Evolutionary conservation across 805 yeast species (phyloP), one percentile per base, ranked within the genome.

Genomic region (Blastobotrys americana): DNA sequence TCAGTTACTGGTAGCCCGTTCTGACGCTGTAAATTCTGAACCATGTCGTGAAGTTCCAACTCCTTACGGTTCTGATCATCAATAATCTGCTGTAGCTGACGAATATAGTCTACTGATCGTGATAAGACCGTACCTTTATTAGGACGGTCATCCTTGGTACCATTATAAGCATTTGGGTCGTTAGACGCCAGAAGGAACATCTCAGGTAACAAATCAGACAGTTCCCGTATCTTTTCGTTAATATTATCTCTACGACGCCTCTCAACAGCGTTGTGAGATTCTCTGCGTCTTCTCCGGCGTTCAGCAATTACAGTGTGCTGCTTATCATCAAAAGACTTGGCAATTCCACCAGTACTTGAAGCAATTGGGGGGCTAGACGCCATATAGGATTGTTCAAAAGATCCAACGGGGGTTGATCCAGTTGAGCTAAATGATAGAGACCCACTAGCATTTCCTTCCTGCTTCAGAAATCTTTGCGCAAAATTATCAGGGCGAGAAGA

Each of bases 231-330:
- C 55, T 85, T 79, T 57, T 84, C 94, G 60, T 89, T 88, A 57
- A 89, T 89, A 54, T 86, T 71, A 61, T 90, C 97, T 50, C 97
- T 73, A 58, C 97, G 74, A 54, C 96, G 73, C 55, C 96, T 74
- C 63, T 89, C 97, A 3, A 89, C 97, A 1, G 95, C 96, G 59
- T 89, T 89, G 63, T 89, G 97, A 50, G 87, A 81, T 59, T 88
- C 96, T 48, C 95, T 69, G 50, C 96, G 73, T 50, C 95, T 73
- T 49, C 78, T 76, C 43, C 84, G 61, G 57, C 83, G 84, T 47
- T 82, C 87, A 3, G 74, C 63, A 33, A 73, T 36, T 18, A 45
- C 23, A 37, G 45, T 50, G 28, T 43, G 52, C 44, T 50, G 52
- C 44, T 47, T 49, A 18, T 49, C 48, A 35, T 51, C 55, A 17